phyloP scores from a whole-genome alignment of 192 early-diverging fungal genomes.

The Lobosporangium transversale region DNA sequence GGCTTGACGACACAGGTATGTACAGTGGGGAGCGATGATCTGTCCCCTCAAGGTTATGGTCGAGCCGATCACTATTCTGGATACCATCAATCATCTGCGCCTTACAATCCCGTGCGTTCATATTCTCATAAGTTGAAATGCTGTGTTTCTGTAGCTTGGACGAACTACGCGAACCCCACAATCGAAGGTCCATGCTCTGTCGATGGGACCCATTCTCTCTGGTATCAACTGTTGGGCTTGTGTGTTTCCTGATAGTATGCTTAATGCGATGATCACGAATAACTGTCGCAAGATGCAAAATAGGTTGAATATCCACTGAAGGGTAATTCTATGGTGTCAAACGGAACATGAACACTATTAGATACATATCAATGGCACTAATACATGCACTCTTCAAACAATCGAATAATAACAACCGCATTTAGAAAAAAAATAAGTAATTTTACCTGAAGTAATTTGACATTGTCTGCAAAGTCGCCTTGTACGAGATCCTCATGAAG shows the following conservation, averaged over 20 bases:
- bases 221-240: not conserved
- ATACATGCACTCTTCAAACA: too few species aligned
- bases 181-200: not conserved
- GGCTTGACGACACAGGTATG: conserved; percentile 2
- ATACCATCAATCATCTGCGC: conserved; percentile 37
- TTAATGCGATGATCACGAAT: conserved; percentile 43
- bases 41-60: conserved; percentile 40
- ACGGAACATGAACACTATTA: not conserved
- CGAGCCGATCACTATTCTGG: conserved; percentile 39
- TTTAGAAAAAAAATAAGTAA: too few species aligned
- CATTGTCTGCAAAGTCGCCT: conserved; percentile 70
- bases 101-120: not conserved
- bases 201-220: not conserved
- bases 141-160: not conserved
- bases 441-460: conserved; percentile 68
- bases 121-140: not conserved
- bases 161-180: not conserved
- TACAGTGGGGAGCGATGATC: conserved; percentile 35
- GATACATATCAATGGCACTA: not conserved
- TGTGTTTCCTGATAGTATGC: not conserved
- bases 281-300: conserved; percentile 47
- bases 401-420: too few species aligned
- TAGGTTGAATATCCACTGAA: conserved; percentile 57
- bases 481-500: conserved; percentile 64
- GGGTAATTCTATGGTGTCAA: conserved; percentile 63